phyloP scores from a whole-genome alignment of 2,329 filamentous ascomycete species.

The Colletotrichum sp. region DNA sequence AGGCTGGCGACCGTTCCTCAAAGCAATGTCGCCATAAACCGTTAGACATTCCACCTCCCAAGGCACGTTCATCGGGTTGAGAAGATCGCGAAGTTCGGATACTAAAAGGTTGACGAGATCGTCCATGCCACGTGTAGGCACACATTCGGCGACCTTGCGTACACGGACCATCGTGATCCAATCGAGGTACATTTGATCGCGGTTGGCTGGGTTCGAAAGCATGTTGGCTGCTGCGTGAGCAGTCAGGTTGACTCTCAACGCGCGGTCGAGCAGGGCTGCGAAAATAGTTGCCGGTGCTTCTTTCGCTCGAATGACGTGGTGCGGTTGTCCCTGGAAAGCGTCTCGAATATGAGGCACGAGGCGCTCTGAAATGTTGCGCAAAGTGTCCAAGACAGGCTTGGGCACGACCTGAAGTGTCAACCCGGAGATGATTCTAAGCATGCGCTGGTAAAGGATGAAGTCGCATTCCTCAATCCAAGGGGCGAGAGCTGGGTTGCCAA shows the following conservation, averaged over 20 bases:
- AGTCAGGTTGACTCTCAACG: constrained; percentile 89
- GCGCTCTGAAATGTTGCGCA: constrained; percentile 84
- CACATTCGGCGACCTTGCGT: constrained; percentile 67
- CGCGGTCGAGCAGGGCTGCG: constrained; percentile 82
- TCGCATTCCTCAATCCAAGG: constrained; percentile 97
- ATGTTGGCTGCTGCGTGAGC: constrained; percentile 94
- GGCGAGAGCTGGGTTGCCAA: constrained; percentile 80
- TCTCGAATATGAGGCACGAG: constrained; percentile 83
- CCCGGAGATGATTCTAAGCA: constrained; percentile 91
- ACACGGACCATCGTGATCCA: constrained; percentile 74
- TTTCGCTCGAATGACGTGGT: constrained; percentile 86
- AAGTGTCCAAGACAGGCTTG: constrained; percentile 82
- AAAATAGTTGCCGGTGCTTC: constrained; percentile 89
- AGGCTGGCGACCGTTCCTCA: constrained; percentile 50
- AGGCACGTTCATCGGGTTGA: constrained; percentile 71
- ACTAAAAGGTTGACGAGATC: constrained; percentile 68
- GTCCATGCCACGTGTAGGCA: constrained; percentile 69
- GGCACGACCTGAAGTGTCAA: constrained; percentile 91
- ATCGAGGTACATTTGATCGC: constrained; percentile 94
- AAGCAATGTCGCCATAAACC: constrained; percentile 62
- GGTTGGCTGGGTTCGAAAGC: constrained; percentile 85
- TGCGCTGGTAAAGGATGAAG: constrained; percentile 94
- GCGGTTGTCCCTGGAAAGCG: constrained; percentile 84
- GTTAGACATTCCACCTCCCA: constrained; percentile 69
- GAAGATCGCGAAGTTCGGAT: constrained; percentile 70